Percentiles rank a stretch among this genome's conserved stretches.
phyloP scores from a whole-genome alignment of 371 early-diverging fungal genomes.

The Mortierella sp. region DNA sequence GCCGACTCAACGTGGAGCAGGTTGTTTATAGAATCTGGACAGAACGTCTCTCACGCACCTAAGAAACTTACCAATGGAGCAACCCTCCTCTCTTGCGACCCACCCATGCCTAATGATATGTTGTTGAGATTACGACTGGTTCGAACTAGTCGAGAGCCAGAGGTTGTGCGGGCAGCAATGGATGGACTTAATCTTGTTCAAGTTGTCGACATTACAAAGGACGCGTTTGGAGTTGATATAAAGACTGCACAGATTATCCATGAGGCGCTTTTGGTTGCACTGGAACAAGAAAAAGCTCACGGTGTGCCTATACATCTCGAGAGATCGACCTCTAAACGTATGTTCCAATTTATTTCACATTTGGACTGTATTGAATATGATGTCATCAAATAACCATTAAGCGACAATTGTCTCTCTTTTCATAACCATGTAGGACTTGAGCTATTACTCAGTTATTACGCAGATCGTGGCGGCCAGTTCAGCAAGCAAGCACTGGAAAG shows the following conservation, averaged over 20 bases:
- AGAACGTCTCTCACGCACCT: conserved; percentile 3
- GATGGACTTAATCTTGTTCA: conserved; percentile 41
- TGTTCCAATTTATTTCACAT: background rate
- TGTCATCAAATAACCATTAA: background rate
- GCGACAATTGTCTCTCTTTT: background rate
- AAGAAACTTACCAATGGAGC: conserved; percentile 24
- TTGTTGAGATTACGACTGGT: conserved; percentile 20
- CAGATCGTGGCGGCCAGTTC: conserved; percentile 26
- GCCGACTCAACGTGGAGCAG: conserved; percentile 33
- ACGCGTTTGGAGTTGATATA: conserved; percentile 29
- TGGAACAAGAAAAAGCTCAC: conserved; percentile 20
- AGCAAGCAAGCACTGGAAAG: conserved; percentile 22
- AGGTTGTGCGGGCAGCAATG: conserved; percentile 22
- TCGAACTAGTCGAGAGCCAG: conserved; percentile 15
- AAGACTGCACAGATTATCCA: conserved; percentile 33
- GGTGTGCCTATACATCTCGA: conserved; percentile 35
- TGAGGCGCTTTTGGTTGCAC: conserved; percentile 10
- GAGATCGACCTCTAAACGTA: conserved; percentile 12
- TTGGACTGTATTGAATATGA: background rate
- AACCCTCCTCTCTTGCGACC: conserved; percentile 12
- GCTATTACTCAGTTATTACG: conserved; percentile 27
- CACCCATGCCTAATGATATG: conserved; percentile 20
- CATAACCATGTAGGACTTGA: conserved; percentile 18
- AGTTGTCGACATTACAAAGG: conserved; percentile 27
- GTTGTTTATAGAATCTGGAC: conserved; percentile 17